Conservation (phyloP, 345 rosid species). For the Combretum micranthum region DNA sequence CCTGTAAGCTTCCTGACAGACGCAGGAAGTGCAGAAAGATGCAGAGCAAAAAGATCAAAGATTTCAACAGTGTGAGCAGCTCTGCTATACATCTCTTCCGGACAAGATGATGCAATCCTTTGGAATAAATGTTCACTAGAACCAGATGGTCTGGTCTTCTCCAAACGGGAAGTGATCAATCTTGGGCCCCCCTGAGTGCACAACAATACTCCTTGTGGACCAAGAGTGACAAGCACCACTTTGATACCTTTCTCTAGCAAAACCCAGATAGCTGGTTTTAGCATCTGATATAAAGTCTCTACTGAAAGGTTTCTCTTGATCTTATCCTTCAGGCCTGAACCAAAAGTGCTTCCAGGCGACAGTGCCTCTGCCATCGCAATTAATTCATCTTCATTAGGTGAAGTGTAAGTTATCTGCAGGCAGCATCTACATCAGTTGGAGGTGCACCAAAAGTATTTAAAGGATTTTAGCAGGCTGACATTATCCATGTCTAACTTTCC, state of each 20-base stretch:
- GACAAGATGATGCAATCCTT: constrained; percentile 32
- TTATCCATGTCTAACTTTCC: no score
- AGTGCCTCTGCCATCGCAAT: constrained; percentile 80
- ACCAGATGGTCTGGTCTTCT: constrained; percentile 10
- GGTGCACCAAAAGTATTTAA: not conserved
- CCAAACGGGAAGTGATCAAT: constrained; percentile 13
- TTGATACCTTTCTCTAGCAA: constrained; percentile 63
- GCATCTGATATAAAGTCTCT: constrained; percentile 31
- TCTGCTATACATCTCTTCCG: constrained; percentile 20
- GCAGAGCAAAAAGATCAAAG: constrained; percentile 32
- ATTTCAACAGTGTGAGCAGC: constrained; percentile 7
- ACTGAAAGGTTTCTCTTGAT: constrained; percentile 11
- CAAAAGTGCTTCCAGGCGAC: constrained; percentile 22
- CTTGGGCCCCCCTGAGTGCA: constrained; percentile 39
- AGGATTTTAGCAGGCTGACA: no score
- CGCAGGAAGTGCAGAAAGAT: constrained; percentile 67
- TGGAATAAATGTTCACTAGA: constrained; percentile 24
- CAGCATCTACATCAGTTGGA: constrained; percentile 3
- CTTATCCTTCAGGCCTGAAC: constrained; percentile 12
- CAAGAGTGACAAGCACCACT: constrained; percentile 58
- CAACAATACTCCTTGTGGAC: constrained; percentile 58
- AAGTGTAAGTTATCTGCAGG: constrained; percentile 50
- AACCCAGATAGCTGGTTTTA: constrained; percentile 60
- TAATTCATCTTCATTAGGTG: constrained; percentile 86
- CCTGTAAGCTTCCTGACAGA: constrained; percentile 76